Percentiles rank a stretch among this genome's conserved stretches.
These are phyloP conservation scores for Sphagnurus paluster DNA, from an alignment of 1,284 basidiomycete species.

Conservation along the genomic window DNA sequence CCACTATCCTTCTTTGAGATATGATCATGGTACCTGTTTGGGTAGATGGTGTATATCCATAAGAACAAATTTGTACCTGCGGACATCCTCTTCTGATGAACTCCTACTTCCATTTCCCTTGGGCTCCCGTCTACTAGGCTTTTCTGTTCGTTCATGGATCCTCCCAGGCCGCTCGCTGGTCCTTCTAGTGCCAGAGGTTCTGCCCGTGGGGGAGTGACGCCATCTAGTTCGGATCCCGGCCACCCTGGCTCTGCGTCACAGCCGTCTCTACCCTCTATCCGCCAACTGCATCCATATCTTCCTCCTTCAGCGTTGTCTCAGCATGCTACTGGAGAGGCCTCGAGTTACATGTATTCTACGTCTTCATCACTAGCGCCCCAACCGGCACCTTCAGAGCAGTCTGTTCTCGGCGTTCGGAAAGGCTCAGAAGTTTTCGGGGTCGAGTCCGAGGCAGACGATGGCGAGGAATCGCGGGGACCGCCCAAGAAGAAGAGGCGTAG, in stretches of 20 bases:
- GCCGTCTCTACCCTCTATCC: slow-evolving; percentile 60
- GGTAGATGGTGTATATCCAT: slow-evolving; percentile 9
- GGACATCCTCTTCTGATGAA: slow-evolving; percentile 10
- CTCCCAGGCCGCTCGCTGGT: slow-evolving; percentile 6
- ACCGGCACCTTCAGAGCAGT: slow-evolving; percentile 18
- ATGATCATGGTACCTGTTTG: slow-evolving; percentile 18
- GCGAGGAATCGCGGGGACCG: slow-evolving; percentile 45
- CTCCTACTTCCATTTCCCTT: slow-evolving; percentile 4
- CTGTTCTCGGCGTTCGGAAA: slow-evolving; percentile 26
- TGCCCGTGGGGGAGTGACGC: slow-evolving; percentile 11
- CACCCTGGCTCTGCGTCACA: slow-evolving; percentile 20
- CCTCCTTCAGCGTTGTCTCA: slow-evolving; percentile 37
- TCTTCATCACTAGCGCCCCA: slow-evolving; percentile 24
- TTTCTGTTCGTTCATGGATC: slow-evolving; percentile 10
- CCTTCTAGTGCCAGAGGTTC: slow-evolving; percentile 6
- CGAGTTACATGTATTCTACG: slow-evolving; percentile 18
- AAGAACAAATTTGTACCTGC: slow-evolving; percentile 14
- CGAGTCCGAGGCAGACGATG: slow-evolving; percentile 54
- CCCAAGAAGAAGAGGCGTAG: slow-evolving; percentile 75
- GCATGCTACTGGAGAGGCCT: slow-evolving; percentile 17
- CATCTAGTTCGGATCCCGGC: slow-evolving; percentile 12
- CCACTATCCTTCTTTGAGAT: slow-evolving; percentile 19
- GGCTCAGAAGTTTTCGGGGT: slow-evolving; percentile 31
- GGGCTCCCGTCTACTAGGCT: slow-evolving; percentile 2
- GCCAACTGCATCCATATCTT: slow-evolving; percentile 61